Percentiles rank a stretch among this genome's conserved stretches.
Evolutionary conservation across 2,329 filamentous ascomycete genomes (phyloP).

Genomic region (Hypoxylon sp.): DNA sequence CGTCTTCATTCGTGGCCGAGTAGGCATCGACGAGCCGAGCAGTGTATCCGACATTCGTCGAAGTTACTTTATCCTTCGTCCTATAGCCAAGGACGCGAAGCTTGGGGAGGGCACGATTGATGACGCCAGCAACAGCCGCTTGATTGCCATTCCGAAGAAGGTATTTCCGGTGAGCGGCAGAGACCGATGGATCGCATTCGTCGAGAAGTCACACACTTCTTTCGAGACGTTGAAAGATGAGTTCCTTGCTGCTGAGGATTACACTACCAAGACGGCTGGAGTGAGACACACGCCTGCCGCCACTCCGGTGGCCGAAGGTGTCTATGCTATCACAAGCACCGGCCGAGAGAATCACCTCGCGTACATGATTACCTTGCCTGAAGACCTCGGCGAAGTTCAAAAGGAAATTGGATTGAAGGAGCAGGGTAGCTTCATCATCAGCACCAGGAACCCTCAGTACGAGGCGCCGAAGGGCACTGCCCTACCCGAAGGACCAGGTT

Average conservation of each 20-base stretch:
- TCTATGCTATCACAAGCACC: conserved; percentile 83
- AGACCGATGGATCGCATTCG: conserved; percentile 84
- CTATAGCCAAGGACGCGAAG: conserved; percentile 76
- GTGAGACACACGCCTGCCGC: conserved; percentile 75
- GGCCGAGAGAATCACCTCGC: conserved; percentile 79
- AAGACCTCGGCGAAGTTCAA: conserved; percentile 77
- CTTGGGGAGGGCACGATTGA: conserved; percentile 65
- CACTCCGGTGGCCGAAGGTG: conserved; percentile 82
- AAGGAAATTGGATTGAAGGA: conserved; percentile 76
- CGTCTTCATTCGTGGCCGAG: conserved; percentile 86
- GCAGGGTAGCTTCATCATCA: conserved; percentile 82
- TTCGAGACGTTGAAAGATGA: conserved; percentile 78
- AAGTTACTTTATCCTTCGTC: conserved; percentile 82
- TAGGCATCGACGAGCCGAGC: conserved; percentile 77
- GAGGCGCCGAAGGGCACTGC: conserved; percentile 72
- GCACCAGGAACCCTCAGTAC: conserved; percentile 81
- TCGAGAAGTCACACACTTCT: conserved; percentile 76
- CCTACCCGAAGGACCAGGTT: conserved; percentile 75
- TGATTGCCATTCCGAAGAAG: conserved; percentile 88
- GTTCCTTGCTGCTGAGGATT: conserved; percentile 75
- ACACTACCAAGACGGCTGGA: conserved; percentile 81
- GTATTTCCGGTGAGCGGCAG: conserved; percentile 74
- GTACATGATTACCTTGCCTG: conserved; percentile 82
- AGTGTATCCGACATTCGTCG: conserved; percentile 79
- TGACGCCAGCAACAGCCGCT: conserved; percentile 71